A percentile compares a stretch with the other conserved stretches of the same genome.
These are phyloP conservation scores for Rhipidocladum racemiflorum DNA, from an alignment of 176 grass and related monocot species.

Conservation along the genomic window DNA sequence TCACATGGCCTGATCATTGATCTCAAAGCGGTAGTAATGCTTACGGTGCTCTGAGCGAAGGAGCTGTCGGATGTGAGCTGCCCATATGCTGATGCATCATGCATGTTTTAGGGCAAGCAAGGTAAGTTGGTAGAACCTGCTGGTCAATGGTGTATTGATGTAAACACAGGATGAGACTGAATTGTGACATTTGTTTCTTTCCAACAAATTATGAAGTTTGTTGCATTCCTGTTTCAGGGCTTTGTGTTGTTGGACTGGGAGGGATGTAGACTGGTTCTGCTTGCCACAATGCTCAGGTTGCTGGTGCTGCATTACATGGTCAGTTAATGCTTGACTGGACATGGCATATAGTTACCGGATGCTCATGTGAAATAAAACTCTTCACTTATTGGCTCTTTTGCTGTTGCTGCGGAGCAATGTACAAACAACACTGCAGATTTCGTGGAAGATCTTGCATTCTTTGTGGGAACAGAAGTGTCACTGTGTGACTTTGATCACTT, in stretches of 20 bases:
- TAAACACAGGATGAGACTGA: background rate
- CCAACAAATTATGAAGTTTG: background rate
- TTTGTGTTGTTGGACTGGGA: conserved; percentile 29
- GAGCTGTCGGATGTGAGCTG: conserved; percentile 31
- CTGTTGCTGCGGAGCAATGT: conserved; percentile 5
- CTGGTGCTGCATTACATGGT: conserved; percentile 23
- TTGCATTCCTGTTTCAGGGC: conserved; percentile 13
- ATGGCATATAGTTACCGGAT: conserved; percentile 5
- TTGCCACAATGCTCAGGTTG: conserved; percentile 24
- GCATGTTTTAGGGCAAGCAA: conserved; percentile 24
- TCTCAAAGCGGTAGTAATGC: conserved; percentile 24
- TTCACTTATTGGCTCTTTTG: background rate
- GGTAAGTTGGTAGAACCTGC: background rate
- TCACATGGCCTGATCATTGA: conserved; percentile 25
- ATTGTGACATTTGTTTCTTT: background rate
- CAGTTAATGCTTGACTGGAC: conserved; percentile 18
- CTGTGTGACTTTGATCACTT: conserved; percentile 9
- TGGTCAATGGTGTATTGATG: background rate
- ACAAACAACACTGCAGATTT: conserved; percentile 18
- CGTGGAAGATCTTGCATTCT: conserved; percentile 1
- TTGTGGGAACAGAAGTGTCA: background rate
- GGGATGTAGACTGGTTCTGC: conserved; percentile 38
- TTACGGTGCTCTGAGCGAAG: conserved; percentile 35
- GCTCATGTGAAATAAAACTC: background rate
- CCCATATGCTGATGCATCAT: conserved; percentile 5